Evolutionary conservation across 768 basidiomycete genomes (phyloP).

Genomic region (Grammothele lineata): DNA sequence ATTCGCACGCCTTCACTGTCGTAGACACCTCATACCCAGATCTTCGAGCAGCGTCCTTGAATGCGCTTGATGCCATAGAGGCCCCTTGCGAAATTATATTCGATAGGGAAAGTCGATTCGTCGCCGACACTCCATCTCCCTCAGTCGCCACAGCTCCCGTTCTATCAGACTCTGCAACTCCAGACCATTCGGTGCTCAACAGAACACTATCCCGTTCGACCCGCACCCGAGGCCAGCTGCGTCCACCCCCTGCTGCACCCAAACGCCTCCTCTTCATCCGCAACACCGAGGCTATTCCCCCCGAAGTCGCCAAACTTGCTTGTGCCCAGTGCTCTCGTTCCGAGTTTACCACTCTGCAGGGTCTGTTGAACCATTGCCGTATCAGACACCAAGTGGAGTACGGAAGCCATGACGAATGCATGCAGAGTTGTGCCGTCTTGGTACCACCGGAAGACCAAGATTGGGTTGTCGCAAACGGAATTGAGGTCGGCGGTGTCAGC

Average conservation of each 20-base stretch:
- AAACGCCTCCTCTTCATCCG: slow-evolving; percentile 41
- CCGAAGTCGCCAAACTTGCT: slow-evolving; percentile 33
- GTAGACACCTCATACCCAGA: too few species aligned
- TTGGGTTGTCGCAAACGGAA: slow-evolving; percentile 33
- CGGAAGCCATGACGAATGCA: slow-evolving; percentile 49
- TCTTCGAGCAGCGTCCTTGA: slow-evolving; percentile 29
- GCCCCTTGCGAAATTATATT: slow-evolving; percentile 35
- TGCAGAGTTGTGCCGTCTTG: slow-evolving; percentile 39
- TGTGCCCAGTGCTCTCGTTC: slow-evolving; percentile 42
- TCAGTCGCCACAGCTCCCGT: slow-evolving; percentile 14
- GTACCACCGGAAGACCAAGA: slow-evolving; percentile 30
- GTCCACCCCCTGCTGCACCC: slow-evolving; percentile 13
- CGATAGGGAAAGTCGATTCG: slow-evolving; percentile 22
- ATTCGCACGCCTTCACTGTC: too few species aligned
- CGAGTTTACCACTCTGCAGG: slow-evolving; percentile 49
- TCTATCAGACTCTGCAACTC: neutral
- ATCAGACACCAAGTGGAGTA: slow-evolving; percentile 44
- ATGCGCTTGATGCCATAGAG: slow-evolving; percentile 40
- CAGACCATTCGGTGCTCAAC: neutral
- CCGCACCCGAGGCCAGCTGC: slow-evolving; percentile 18
- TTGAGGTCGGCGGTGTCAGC: slow-evolving; percentile 37
- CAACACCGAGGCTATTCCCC: slow-evolving; percentile 25
- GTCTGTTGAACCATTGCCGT: slow-evolving; percentile 49
- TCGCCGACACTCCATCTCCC: slow-evolving; percentile 9
- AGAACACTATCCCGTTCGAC: slow-evolving; percentile 7